Base-by-base conservation (phyloP, 352 stramenopile species). In the Globisporangium middletonii region DNA sequence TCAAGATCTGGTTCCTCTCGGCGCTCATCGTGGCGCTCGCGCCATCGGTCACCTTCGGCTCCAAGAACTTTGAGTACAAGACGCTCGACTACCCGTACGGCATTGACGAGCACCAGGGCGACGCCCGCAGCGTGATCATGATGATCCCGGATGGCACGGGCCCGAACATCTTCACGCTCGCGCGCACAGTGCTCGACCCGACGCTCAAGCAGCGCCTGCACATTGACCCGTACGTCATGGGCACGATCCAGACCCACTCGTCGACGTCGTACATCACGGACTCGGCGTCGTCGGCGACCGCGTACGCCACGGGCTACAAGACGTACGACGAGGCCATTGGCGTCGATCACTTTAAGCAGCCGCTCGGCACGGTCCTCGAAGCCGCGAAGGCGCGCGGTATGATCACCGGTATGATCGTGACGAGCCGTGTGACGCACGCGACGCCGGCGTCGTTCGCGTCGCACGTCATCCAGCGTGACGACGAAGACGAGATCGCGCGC, bases 131-230 rank as follows among this genome's bases (percentile, higher is more conserved):
- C 56, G 48, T 88, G 47, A 86, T 86, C 57, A 88, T 86, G 73
- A 88, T 86, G 78, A 86, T 88, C 60, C 78, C 75, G 1, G 78
- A 86, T 48, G 75, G 78, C 50, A 88, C 75, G 16, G 73, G 73
- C 2, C 77, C 77, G 47, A 84, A 88, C 65, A 68, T 88, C 42
- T 88, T 83, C 57, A 71, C 75, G 0, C 54, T 88, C 33, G 75
- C 75, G 37, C 73, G 77, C 45, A 83, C 75, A 1, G 71, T 88
- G 54, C 60, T 78, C 4, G 77, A 88, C 50, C 75, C 77, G 37
- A 72, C 56, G 42, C 50, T 86, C 26, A 68, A 83, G 58, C 80
- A 69, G 38, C 71, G 73, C 27, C 63, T 88, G 11, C 77, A 88
- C 64, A 77, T 88, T 30, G 77, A 88, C 53, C 67, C 72, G 42